Evolutionary conservation across 257 asterid genomes (phyloP), one percentile per base, ranked within the genome.

Genomic region (Buddleja alternifolia): DNA sequence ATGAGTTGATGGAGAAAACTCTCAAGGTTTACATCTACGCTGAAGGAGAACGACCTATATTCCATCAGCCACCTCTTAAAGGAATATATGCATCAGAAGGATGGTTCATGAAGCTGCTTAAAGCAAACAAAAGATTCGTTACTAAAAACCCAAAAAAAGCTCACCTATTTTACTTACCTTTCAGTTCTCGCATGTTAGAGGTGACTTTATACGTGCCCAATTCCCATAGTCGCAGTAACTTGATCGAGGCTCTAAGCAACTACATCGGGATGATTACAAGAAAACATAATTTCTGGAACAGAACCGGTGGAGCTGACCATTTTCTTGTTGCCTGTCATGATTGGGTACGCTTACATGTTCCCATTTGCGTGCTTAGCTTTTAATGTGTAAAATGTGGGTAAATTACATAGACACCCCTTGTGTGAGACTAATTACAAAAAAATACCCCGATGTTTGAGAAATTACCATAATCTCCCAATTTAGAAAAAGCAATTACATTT

Each of bases 61-160:
- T 90, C 75, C 97, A 90, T 70, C 86, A 78, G 40, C 88, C 95
- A 15, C 82, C 86, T 47, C 92, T 86, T 39, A 85, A 85, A 77
- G 96, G 96, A 70, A 90, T 88, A 75, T 90, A 90, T 34, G 96
- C 96, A 41, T 86, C 95, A 0, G 97, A 90, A 76, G 97, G 97
- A 32, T 90, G 96, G 96, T 90, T 90, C 82, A 81, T 90, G 90
- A 88, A 86, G 86, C 81, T 77, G 61, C 80, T 90, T 40, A 77
- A 88, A 71, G 20, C 80, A 15, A 80, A 70, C 86, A 90, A 84
- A 66, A 71, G 75, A 44, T 80, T 81, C 15, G 75, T 79, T 29
- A 83, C 96, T 5, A 83, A 79, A 64, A 80, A 82, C 36, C 83
- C 92, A n/a, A 78, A 52, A 36, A 77, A 79, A 58, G 97, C 97